Evolutionary conservation across 2,329 filamentous ascomycete genomes (phyloP), one percentile per base, ranked within the genome.

Genomic region (Cladosporium oxysporum): DNA sequence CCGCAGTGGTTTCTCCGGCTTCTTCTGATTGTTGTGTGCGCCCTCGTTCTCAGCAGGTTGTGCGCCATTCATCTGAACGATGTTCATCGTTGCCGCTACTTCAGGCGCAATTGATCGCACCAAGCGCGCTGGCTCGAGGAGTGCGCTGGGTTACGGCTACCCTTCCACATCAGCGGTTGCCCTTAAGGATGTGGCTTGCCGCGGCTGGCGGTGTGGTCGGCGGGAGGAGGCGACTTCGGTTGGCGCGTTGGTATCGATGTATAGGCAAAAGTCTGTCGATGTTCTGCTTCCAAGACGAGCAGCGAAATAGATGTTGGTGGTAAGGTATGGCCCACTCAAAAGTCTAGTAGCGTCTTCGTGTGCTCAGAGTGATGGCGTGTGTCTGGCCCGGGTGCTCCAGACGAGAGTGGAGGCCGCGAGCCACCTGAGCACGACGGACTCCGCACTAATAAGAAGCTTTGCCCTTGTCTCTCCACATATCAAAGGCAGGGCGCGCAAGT

Each of bases 1-100:
- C 72, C 91, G 89, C 53, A 78, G 62, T 35, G 64, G 64, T 28
- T 66, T 66, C 14, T 37, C 61, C 33, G 50, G 61, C 26, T 57
- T 63, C 61, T 63, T 63, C 21, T 23, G 23, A 26, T 26, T 31
- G 28, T 35, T 33, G 14, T 55, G 35, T 21, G 21, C 50, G 14
- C 33, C 23, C n/a, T 63, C 61, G 26, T 63, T 63, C 26, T 63
- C 61, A 5, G 35, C 47, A 16, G 61, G 14, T 12, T 53, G 61
- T 28, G 50, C 35, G 16, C 61, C 61, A 11, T 41, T 55, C n/a
- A 44, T 57, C 18, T 63, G 61, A 16, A 63, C 50, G 61, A 63
- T 49, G 28, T 63, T 57, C 61, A 63, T 63, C 11, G n/a, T 63
- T 57, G 26, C 61, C 47, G 61, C 61, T 63, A 63, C 61, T 63